Base-by-base conservation (phyloP, 2,329 filamentous ascomycete species). In the Penicillium sp. region DNA sequence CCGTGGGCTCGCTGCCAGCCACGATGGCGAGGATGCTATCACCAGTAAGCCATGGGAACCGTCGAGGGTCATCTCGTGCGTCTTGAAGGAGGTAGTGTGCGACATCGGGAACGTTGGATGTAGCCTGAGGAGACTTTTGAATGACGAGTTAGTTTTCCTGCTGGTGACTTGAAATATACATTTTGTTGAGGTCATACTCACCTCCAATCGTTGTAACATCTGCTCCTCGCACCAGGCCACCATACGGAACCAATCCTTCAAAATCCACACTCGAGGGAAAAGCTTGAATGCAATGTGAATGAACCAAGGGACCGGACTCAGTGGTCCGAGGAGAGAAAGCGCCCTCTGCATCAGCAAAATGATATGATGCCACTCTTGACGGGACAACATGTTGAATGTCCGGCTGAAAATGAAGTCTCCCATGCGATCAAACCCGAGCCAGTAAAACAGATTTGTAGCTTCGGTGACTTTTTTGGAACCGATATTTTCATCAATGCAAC, bases 371-470 rank as follows among this genome's bases (percentile, higher is more conserved):
- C 70, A 75, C 19, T 69, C 42, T 30, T 69, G 56, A 22, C 69
- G 54, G 1, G 59, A 53, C 26, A 76, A 63, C 73, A 77, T 75
- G 38, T 68, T 64, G 58, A 78, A 78, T 0, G 71, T 68, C 40
- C 70, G 69, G 44, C 68, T 68, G 26, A 78, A 72, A n/a, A 71
- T 62, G 40, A 76, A 71, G 13, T 76, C 69, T 9, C 74, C 73
- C 69, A 78, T 76, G 38, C 70, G 62, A 37, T 78, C 72, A 22
- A 73, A 74, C 1, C 63, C 65, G 19, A 76, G 72, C 72, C 72
- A 76, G 56, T 69, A 71, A 24, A 74, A 64, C 1, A 65, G 33
- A 19, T 63, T 50, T 3, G 54, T 63, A 19, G 51, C 26, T 13
- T 66, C 54, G 1, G 56, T 53, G 2, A 38, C 30, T 3, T 53